Evolutionary conservation across 2,329 filamentous ascomycete species (phyloP), one percentile per base, ranked within the genome.

Genomic region (Parastagonospora avenae): DNA sequence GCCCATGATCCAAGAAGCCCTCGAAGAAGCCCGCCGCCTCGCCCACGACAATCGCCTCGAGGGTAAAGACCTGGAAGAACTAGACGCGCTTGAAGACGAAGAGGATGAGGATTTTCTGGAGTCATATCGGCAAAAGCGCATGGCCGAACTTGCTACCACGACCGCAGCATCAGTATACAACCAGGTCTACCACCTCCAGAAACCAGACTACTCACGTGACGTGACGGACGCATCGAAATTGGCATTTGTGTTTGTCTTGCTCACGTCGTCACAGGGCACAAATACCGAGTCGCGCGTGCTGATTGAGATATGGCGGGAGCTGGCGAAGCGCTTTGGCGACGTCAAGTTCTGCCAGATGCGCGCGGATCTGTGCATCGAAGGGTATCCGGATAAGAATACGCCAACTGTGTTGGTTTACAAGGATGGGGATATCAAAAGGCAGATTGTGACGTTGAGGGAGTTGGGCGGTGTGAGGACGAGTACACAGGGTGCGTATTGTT

Each of bases 341-440:
- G 80, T 99, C 73, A 99, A 99, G 77, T 99, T 99, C 76, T 97
- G 93, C 73, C 91, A 97, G 77, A 97, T 99, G 62, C 85, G 88
- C 62, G 94, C 88, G 6, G 87, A 91, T 68, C 85, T 97, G 77
- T 96, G 94, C 50, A 97, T 99, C 63, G 94, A 97, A 73, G 91
- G 91, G 35, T 99, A 99, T 74, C 94, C 94, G 1, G 94, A 97
- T 66, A 83, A 84, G 50, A 99, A 99, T 73, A 96, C 92, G 50
- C 94, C 94, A 1, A 99, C 94, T 0, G 91, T 99, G 31, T 71
- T 99, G 56, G 84, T 96, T 0, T 99, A 99, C 76, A 89, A 88
- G 70, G 91, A 96, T 64, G 92, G 91, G 14, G 91, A 99, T 70
- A 96, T 99, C 60, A 86, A 87, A 71, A 91, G 86, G 77, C 94